phyloP scores from a whole-genome alignment of 108 stramenopile species.

The Conticribra weissflogii region DNA sequence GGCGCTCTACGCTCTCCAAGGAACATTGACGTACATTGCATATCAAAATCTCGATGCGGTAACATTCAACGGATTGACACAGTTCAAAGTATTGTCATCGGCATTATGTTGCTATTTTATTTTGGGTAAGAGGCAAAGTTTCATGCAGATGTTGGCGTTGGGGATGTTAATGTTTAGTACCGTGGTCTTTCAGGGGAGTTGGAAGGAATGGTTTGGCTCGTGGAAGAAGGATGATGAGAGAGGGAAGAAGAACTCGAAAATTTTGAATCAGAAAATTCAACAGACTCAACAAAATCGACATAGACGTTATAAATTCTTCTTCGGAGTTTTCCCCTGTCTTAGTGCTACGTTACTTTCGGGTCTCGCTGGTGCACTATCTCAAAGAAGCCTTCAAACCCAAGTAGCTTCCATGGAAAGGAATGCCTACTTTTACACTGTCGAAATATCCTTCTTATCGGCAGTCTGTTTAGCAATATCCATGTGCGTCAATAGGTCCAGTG shows the following conservation, averaged over 20 bases:
- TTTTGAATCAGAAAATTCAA: not conserved
- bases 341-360: slow-evolving; percentile 79
- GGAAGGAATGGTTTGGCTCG: slow-evolving; percentile 28
- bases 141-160: slow-evolving; percentile 72
- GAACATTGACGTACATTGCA: slow-evolving; percentile 65
- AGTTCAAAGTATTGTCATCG: slow-evolving; percentile 90
- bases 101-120: slow-evolving; percentile 89
- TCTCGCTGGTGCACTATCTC: slow-evolving; percentile 84
- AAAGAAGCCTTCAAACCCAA: slow-evolving; percentile 70
- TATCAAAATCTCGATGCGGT: slow-evolving; percentile 85
- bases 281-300: not conserved
- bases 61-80: slow-evolving; percentile 88
- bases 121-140: slow-evolving; percentile 71
- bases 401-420: slow-evolving; percentile 54
- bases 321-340: slow-evolving; percentile 68
- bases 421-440: slow-evolving; percentile 75
- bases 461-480: slow-evolving; percentile 46
- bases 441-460: slow-evolving; percentile 63
- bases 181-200: slow-evolving; percentile 63
- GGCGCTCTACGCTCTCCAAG: slow-evolving; percentile 83
- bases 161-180: slow-evolving; percentile 68
- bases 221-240: not conserved
- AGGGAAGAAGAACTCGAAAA: not conserved
- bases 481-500: slow-evolving; percentile 9
- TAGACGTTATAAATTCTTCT: not conserved